These are phyloP conservation scores for Butyriboletus regius DNA, from an alignment of 1,284 basidiomycete species.

Conservation along the genomic window DNA sequence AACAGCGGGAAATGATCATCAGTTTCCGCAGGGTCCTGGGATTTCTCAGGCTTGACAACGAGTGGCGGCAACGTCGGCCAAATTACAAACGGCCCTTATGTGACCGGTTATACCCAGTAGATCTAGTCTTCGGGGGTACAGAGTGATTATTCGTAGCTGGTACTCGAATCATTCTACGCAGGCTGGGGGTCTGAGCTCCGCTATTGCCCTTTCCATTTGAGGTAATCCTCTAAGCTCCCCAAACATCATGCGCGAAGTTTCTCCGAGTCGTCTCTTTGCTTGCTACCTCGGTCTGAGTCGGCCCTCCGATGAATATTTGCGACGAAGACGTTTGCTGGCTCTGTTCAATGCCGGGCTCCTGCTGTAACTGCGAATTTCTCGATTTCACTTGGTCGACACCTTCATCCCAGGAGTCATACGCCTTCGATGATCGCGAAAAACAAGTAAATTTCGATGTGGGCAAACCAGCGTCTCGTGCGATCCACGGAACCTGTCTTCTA, in stretches of 20 bases:
- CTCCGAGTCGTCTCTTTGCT: background rate
- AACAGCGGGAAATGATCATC: background rate
- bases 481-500: background rate
- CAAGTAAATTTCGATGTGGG: background rate
- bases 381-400: slow-evolving; percentile 12
- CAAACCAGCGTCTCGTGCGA: background rate
- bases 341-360: slow-evolving; percentile 3
- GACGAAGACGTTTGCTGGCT: slow-evolving; percentile 6
- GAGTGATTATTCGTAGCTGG: background rate
- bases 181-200: background rate
- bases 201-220: slow-evolving; percentile 4
- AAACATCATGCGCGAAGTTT: background rate
- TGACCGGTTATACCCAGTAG: slow-evolving; percentile 34
- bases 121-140: background rate
- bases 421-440: background rate
- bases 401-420: background rate
- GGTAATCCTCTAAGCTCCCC: background rate
- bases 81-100: slow-evolving; percentile 34
- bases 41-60: slow-evolving; percentile 44
- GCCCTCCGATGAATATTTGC: slow-evolving; percentile 6
- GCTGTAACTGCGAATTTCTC: slow-evolving; percentile 6
- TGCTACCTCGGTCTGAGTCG: background rate
- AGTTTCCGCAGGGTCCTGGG: slow-evolving; percentile 40
- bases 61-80: slow-evolving; percentile 40
- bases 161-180: background rate